Conservation (phyloP, 352 stramenopile species). For the Phytophthora ohioensis region DNA sequence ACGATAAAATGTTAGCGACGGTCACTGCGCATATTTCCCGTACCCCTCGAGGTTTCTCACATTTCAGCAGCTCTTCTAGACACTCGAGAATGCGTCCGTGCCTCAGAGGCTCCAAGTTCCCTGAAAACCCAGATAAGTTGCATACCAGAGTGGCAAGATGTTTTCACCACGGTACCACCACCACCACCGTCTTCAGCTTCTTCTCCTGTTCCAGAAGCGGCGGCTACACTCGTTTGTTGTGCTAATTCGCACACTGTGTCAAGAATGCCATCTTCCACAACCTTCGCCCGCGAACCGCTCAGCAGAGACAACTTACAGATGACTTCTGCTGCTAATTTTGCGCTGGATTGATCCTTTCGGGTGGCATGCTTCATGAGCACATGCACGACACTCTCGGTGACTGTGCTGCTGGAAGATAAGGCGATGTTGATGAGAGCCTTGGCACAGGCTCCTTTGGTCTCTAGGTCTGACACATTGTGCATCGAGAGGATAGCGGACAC, state of each 20-base stretch:
- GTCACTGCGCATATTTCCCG: constrained; percentile 76
- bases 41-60: constrained; percentile 66
- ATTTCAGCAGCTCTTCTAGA: constrained; percentile 79
- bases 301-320: constrained; percentile 86
- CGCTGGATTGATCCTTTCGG: constrained; percentile 65
- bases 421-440: constrained; percentile 89
- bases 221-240: constrained; percentile 38
- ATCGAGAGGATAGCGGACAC: constrained; percentile 88
- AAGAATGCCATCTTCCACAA: constrained; percentile 82
- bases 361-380: constrained; percentile 80
- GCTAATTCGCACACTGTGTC: constrained; percentile 77
- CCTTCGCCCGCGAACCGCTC: constrained; percentile 69
- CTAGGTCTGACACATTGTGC: constrained; percentile 80
- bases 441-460: constrained; percentile 86
- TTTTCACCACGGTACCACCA: constrained; percentile 47
- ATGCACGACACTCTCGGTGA: constrained; percentile 82
- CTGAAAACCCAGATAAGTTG: constrained; percentile 78
- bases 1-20: constrained; percentile 80
- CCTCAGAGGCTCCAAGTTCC: constrained; percentile 75
- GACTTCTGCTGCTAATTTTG: constrained; percentile 69
- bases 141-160: constrained; percentile 77
- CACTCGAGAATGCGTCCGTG: constrained; percentile 76
- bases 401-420: constrained; percentile 61
- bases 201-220: constrained; percentile 9
- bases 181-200: constrained; percentile 33